Evolutionary conservation across 495 filamentous ascomycete species (phyloP).

Genomic region (Aspergillus baeticus): DNA sequence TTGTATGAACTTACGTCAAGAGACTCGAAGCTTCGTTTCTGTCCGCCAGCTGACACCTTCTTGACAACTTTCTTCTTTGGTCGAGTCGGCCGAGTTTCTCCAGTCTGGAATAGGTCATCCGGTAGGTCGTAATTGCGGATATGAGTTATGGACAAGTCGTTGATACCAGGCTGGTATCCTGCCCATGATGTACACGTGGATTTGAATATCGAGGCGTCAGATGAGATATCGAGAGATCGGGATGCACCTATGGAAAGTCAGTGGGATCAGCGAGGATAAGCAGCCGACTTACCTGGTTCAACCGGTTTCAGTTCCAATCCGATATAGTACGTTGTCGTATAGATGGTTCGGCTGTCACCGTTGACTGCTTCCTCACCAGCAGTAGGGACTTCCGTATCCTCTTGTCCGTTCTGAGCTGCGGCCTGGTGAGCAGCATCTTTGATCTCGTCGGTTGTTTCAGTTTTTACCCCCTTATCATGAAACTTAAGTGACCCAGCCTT

Average conservation of each 20-base stretch:
- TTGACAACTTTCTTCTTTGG: constrained; percentile 62
- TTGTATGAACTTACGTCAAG: constrained; percentile 47
- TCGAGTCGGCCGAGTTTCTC: constrained; percentile 68
- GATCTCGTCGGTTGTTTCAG: constrained; percentile 56
- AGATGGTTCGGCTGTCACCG: constrained; percentile 52
- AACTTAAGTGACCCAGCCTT: constrained; percentile 70
- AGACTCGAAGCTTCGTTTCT: constrained; percentile 45
- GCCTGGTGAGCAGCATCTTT: constrained; percentile 54
- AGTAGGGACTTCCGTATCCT: constrained; percentile 43
- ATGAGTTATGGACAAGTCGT: constrained; percentile 69
- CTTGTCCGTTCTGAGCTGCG: constrained; percentile 46
- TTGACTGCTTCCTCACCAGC: constrained; percentile 41
- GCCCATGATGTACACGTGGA: constrained; percentile 63
- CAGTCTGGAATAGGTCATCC: constrained; percentile 80
- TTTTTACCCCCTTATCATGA: constrained; percentile 59
- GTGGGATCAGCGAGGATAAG: constrained; percentile 16
- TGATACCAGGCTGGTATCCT: constrained; percentile 61
- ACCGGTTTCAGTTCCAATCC: constrained; percentile 63
- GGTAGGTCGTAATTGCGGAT: constrained; percentile 82
- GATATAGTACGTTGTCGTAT: constrained; percentile 86
- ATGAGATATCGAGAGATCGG: constrained; percentile 62
- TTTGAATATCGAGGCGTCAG: constrained; percentile 73
- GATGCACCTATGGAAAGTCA: constrained; percentile 42
- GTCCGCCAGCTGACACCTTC: constrained; percentile 32
- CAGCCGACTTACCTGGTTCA: constrained; percentile 30